Percentiles rank a stretch among this genome's conserved stretches.
These are phyloP conservation scores for Handroanthus guayacan DNA, from an alignment of 257 asterid genomes.

Conservation along the genomic window DNA sequence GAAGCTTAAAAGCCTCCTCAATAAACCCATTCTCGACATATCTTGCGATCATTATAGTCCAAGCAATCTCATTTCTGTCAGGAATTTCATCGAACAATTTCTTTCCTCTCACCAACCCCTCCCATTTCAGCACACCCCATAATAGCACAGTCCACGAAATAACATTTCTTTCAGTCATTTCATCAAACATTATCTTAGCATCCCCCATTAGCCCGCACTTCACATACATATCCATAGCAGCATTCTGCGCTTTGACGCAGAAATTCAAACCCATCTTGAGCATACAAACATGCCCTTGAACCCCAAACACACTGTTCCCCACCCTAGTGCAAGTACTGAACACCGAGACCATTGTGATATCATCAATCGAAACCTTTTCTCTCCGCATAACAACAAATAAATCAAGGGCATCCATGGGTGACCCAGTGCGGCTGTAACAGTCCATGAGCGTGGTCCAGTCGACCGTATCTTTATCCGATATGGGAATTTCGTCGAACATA, in stretches of 20 bases:
- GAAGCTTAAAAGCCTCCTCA: slow-evolving; percentile 60
- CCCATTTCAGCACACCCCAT: slow-evolving; percentile 68
- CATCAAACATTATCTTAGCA: slow-evolving; percentile 59
- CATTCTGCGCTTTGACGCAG: slow-evolving; percentile 60
- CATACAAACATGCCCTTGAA: slow-evolving; percentile 62
- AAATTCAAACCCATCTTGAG: slow-evolving; percentile 60
- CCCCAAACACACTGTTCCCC: slow-evolving; percentile 54
- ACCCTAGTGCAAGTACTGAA: slow-evolving; percentile 65
- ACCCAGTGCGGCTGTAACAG: slow-evolving; percentile 51
- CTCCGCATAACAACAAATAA: slow-evolving; percentile 62
- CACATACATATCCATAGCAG: slow-evolving; percentile 77
- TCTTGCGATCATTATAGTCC: slow-evolving; percentile 66
- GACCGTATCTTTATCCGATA: slow-evolving; percentile 53
- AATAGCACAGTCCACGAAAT: slow-evolving; percentile 87
- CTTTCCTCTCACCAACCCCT: slow-evolving; percentile 63
- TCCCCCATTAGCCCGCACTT: slow-evolving; percentile 61
- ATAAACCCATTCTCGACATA: slow-evolving; percentile 61
- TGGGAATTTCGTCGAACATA: slow-evolving; percentile 74
- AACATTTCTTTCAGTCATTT: slow-evolving; percentile 60
- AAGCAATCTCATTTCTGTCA: slow-evolving; percentile 71
- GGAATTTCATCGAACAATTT: slow-evolving; percentile 72
- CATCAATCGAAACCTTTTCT: slow-evolving; percentile 51
- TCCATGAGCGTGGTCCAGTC: slow-evolving; percentile 84
- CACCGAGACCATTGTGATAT: slow-evolving; percentile 61
- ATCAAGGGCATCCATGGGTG: slow-evolving; percentile 49